phyloP scores from a whole-genome alignment of 2,329 filamentous ascomycete genomes.

The Fusarium palustre region DNA sequence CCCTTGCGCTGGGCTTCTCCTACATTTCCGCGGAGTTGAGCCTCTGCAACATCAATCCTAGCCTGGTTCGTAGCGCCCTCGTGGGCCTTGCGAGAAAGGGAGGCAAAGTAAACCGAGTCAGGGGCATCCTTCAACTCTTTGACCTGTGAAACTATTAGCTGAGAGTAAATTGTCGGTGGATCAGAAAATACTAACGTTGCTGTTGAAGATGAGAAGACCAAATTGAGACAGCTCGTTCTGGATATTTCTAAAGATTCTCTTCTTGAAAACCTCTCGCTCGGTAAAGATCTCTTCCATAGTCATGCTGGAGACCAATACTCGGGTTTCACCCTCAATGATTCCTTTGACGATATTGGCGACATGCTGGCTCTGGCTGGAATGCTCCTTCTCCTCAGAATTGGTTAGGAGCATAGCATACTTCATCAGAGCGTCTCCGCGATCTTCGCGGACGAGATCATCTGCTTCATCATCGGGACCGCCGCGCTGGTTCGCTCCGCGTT shows the following conservation, averaged over 20 bases:
- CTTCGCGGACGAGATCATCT: slow-evolving; percentile 55
- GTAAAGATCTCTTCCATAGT: slow-evolving; percentile 94
- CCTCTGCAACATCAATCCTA: slow-evolving; percentile 73
- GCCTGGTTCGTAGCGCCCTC: slow-evolving; percentile 88
- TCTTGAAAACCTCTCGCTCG: slow-evolving; percentile 81
- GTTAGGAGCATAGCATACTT: slow-evolving; percentile 87
- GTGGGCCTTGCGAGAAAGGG: slow-evolving; percentile 84
- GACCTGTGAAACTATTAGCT: slow-evolving; percentile 52
- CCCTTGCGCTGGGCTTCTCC: slow-evolving; percentile 83
- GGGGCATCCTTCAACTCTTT: slow-evolving; percentile 89
- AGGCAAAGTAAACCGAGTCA: slow-evolving; percentile 85
- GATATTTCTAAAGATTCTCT: slow-evolving; percentile 78
- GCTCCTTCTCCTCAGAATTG: slow-evolving; percentile 64
- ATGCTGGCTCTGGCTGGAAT: slow-evolving; percentile 62
- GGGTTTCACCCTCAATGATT: slow-evolving; percentile 89
- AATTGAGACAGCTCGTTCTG: slow-evolving; percentile 85
- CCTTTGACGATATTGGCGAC: slow-evolving; percentile 89
- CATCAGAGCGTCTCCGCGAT: slow-evolving; percentile 72
- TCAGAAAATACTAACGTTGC: slow-evolving; percentile 62
- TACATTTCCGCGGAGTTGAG: slow-evolving; percentile 74
- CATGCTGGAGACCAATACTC: slow-evolving; percentile 86
- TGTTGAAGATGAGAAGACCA: slow-evolving; percentile 76
- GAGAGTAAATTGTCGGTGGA: fast-evolving
- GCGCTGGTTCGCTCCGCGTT: slow-evolving; percentile 58
- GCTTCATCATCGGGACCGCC: slow-evolving; percentile 15